phyloP scores from a whole-genome alignment of 768 basidiomycete genomes.

The Lactarius indigo region DNA sequence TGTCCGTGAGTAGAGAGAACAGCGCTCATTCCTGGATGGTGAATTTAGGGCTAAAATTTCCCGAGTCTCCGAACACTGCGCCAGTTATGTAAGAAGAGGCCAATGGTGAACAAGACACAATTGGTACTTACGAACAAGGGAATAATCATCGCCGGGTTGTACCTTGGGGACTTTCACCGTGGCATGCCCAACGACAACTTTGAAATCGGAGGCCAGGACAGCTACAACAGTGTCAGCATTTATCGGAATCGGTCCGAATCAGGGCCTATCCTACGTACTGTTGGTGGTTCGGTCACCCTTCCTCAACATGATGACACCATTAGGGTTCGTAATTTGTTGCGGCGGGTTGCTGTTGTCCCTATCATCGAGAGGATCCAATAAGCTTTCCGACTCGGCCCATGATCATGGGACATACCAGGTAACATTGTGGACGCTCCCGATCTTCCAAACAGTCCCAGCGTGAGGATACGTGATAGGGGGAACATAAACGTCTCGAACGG shows the following conservation, averaged over 20 bases:
- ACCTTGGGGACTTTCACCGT: constrained; percentile 16
- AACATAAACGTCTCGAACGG: constrained; percentile 28
- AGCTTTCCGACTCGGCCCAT: background rate
- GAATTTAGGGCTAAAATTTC: constrained; percentile 31
- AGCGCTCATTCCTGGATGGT: constrained; percentile 24
- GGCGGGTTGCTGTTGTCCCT: constrained; percentile 7
- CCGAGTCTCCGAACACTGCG: constrained; percentile 37
- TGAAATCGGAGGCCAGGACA: constrained; percentile 4
- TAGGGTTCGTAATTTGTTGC: constrained; percentile 30
- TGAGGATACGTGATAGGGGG: constrained; percentile 32
- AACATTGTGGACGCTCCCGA: constrained; percentile 28
- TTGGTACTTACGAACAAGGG: constrained; percentile 10
- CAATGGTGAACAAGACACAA: background rate
- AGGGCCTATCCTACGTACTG: constrained; percentile 4
- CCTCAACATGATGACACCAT: background rate
- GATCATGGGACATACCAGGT: constrained; percentile 30
- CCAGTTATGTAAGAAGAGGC: background rate
- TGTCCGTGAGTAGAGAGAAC: background rate
- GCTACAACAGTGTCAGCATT: background rate
- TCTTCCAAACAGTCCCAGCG: constrained; percentile 28
- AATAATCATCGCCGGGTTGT: background rate
- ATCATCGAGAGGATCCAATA: background rate
- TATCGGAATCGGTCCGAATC: background rate
- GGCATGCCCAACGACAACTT: constrained; percentile 2
- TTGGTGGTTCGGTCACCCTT: background rate